phyloP scores from a whole-genome alignment of 345 rosid genomes.

The Dovyalis caffra region DNA sequence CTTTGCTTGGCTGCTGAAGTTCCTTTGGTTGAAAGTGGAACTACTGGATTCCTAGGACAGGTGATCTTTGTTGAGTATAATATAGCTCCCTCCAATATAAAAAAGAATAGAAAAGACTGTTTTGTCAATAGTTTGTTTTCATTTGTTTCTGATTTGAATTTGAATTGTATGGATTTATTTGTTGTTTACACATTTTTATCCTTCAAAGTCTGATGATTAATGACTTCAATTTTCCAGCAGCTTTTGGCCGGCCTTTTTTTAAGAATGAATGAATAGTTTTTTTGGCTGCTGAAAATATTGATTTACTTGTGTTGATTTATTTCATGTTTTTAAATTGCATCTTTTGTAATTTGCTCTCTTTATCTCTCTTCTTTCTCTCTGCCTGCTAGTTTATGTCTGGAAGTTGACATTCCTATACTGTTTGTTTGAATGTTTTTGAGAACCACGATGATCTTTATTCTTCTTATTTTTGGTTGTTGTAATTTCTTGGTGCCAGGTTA shows the following conservation, averaged over 20 bases:
- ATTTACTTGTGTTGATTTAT: neutral
- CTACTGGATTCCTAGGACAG: conserved; percentile 99
- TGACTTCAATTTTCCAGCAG: neutral
- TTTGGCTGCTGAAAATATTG: neutral
- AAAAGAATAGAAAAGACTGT: neutral
- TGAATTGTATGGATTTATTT: neutral
- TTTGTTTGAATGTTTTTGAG: conserved; percentile 15
- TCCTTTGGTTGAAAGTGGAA: conserved; percentile 98
- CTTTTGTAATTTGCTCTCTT: neutral
- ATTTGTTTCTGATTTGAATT: neutral
- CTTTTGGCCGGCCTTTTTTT: neutral
- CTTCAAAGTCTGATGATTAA: neutral
- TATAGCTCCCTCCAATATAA: neutral
- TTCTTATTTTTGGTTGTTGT: conserved; percentile 11
- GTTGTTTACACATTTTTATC: neutral
- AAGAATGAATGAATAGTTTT: neutral
- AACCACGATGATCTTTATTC: neutral
- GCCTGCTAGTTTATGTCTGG: neutral
- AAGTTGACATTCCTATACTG: neutral
- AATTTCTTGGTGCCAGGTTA: conserved; percentile 52
- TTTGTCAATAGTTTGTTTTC: neutral
- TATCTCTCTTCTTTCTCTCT: neutral
- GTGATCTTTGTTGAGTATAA: conserved; percentile 32
- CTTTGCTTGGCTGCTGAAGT: conserved; percentile 95
- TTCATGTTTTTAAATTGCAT: neutral